Evolutionary conservation across 75 land plant genomes (phyloP), one percentile per base, ranked within the genome.

Genomic region (Isoetes taiwanensis): DNA sequence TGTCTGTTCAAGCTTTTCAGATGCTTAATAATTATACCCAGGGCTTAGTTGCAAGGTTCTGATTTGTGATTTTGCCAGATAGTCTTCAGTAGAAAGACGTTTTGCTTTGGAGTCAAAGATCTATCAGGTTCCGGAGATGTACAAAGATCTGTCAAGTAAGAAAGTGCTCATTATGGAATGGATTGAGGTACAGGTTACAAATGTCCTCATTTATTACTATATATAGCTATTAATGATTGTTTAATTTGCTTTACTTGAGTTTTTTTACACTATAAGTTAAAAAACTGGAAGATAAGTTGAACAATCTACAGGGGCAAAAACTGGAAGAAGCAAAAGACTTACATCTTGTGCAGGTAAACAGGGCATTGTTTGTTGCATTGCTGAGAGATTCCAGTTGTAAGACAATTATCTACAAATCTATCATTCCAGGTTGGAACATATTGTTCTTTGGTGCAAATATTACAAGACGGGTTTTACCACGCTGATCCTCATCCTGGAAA

Each of bases 401-500:
- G 33, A 17, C 34, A 29, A 3, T 59, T 30, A 38, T 54, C 34
- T 9, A 41, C 29, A 28, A 33, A 8, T 33, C 55, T 43, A 1
- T 0, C 6, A 3, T 54, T 54, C 26, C 56, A 93, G 98, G 86
- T 94, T 3, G 99, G 99, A 56, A 82, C 83, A 20, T 81, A 84
- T 58, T 88, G 96, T 57, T 94, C 99, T 26, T 72, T 94, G 30
- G 71, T 85, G 60, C 99, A 94, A 67, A 81, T 94, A 41, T 63
- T 94, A 43, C 90, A 94, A 43, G 59, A 63, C 70, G 99, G 99
- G 4, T 94, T 94, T 64, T 94, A 94, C 61, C 99, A 94, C 72
- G 99, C 96, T 20, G 99, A 94, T 71, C 99, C 99, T 30, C 99
- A 94, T 66, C 99, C 99, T 61, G 99, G 99, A 57, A 94, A 94